phyloP scores from a whole-genome alignment of 2,329 filamentous ascomycete genomes.

The Metarhizium brunneum region DNA sequence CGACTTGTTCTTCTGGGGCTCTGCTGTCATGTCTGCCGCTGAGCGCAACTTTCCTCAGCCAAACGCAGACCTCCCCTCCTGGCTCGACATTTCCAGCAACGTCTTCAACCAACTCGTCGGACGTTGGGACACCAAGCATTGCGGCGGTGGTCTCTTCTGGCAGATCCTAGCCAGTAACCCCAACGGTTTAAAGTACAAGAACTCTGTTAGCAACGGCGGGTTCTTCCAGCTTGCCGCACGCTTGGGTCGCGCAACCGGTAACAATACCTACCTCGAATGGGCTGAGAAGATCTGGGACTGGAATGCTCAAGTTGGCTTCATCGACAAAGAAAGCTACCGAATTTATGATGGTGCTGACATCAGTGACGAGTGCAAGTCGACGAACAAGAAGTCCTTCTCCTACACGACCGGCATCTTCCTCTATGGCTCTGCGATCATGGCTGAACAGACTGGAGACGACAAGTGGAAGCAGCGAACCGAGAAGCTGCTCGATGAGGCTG shows the following conservation, averaged over 20 bases:
- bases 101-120: conserved; percentile 62
- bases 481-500: conserved; percentile 41
- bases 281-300: conserved; percentile 59
- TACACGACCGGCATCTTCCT: conserved; percentile 59
- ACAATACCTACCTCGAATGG: conserved; percentile 58
- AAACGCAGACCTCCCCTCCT: conserved; percentile 45
- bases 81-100: conserved; percentile 58
- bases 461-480: conserved; percentile 45
- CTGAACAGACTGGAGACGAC: conserved; percentile 45
- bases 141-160: conserved; percentile 68
- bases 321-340: conserved; percentile 39
- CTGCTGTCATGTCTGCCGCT: conserved; percentile 57
- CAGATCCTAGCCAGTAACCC: conserved; percentile 70
- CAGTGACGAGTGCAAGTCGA: conserved; percentile 40
- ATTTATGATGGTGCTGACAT: conserved; percentile 56
- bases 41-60: conserved; percentile 60
- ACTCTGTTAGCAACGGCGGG: conserved; percentile 71
- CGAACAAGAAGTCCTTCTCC: conserved; percentile 50
- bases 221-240: conserved; percentile 75
- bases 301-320: conserved; percentile 46
- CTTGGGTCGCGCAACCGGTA: conserved; percentile 59
- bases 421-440: conserved; percentile 54
- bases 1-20: conserved; percentile 67
- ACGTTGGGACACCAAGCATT: conserved; percentile 61
- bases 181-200: conserved; percentile 75